Evolutionary conservation across 192 early-diverging fungal genomes (phyloP).

Genomic region (Chytriomyces hyalinus): DNA sequence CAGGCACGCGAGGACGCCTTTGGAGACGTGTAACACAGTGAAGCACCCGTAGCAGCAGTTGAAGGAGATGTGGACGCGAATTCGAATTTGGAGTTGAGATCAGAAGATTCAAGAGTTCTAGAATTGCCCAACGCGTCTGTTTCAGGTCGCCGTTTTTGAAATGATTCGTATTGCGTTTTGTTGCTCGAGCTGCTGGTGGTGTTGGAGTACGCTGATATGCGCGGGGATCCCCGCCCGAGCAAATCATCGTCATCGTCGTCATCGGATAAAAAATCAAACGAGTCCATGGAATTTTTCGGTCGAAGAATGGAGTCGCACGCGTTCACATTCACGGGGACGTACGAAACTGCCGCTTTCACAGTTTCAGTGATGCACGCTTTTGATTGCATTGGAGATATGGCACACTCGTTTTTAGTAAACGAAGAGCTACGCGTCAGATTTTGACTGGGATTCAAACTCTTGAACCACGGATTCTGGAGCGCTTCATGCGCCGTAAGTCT

Average conservation of each 20-base stretch:
- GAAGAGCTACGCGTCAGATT: conserved; percentile 4
- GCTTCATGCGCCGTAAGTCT: conserved; percentile 77
- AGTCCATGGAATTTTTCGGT: conserved; percentile 15
- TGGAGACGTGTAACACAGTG: conserved; percentile 5
- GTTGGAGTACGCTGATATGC: neutral
- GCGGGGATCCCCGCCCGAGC: neutral
- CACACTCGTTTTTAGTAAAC: conserved; percentile 7
- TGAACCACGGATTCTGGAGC: conserved; percentile 69
- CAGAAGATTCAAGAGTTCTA: neutral
- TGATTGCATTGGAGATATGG: neutral
- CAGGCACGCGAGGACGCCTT: neutral
- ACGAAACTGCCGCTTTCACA: neutral
- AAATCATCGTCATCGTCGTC: conserved; percentile 14
- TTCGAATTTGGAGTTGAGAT: neutral
- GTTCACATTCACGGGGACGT: neutral
- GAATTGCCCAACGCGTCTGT: neutral
- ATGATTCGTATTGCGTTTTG: neutral
- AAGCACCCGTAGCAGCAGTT: too few relatives aligned
- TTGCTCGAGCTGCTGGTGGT: too few relatives aligned
- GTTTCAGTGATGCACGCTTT: neutral
- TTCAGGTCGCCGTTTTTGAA: conserved; percentile 9
- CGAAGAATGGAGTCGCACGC: neutral
- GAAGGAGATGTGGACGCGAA: neutral
- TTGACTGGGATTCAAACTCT: conserved; percentile 32
- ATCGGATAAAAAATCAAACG: conserved; percentile 26